Base-by-base conservation (phyloP, 78 protist genomes). In the Speleostelium caveatum region DNA sequence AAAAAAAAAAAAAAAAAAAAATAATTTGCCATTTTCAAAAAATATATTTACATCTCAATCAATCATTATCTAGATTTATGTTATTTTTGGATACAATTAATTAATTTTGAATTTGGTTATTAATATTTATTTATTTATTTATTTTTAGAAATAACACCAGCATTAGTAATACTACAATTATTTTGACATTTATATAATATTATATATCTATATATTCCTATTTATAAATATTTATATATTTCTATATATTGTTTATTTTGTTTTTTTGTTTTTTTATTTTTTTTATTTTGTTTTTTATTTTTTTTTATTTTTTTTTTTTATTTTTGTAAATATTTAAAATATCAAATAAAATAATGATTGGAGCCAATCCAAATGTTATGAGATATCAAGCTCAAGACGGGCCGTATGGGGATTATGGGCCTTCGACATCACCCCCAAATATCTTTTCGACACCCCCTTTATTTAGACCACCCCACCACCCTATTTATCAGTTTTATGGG, bases 21-120 rank as follows among this genome's bases (percentile, higher is more conserved):
- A 14, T 73, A 73, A 30, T 14, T 36, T 73, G 24, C 21, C 26
- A 58, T 39, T 60, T 58, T 59, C 65, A 73, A 73, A 38, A 73
- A 42, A 36, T 35, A 5, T 1, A 67, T 5, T 16, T 24, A 67
- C 73, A 67, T 3, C n/a, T n/a, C n/a, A n/a, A n/a, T n/a, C n/a
- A n/a, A n/a, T n/a, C n/a, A n/a, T n/a, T n/a, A n/a, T n/a, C n/a
- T n/a, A n/a, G n/a, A n/a, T n/a, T n/a, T n/a, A n/a, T n/a, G n/a
- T n/a, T n/a, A n/a, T n/a, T n/a, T 59, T 61, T 35, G 10, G 2
- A 32, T 58, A 35, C 4, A 60, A 68, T 12, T 28, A 68, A 49
- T 28, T n/a, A n/a, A n/a, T n/a, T n/a, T n/a, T n/a, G n/a, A n/a
- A n/a, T n/a, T n/a, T n/a, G n/a, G n/a, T n/a, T 30, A 32, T 68